Conservation (phyloP, 2,329 filamentous ascomycete species). For the Capronia americana region DNA sequence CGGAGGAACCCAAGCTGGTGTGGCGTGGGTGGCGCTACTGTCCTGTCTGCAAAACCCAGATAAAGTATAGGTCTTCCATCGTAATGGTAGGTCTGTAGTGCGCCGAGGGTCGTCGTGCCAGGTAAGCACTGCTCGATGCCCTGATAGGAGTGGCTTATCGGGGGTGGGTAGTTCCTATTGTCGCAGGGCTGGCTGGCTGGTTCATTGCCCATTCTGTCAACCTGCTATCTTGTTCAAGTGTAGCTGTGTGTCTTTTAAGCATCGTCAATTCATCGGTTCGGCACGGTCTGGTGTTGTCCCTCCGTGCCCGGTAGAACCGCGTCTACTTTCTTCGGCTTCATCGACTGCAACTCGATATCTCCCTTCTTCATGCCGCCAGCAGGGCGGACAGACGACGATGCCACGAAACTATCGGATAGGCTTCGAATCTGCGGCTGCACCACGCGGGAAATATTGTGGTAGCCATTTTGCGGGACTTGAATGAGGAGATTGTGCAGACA, state of each 20-base stretch:
- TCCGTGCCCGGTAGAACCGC: neutral
- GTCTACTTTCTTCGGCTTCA: slow-evolving; percentile 10
- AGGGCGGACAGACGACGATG: slow-evolving; percentile 8
- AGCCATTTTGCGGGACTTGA: slow-evolving; percentile 37
- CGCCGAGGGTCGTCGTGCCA: neutral
- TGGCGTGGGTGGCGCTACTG: neutral
- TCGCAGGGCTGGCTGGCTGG: neutral
- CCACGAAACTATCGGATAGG: slow-evolving; percentile 36
- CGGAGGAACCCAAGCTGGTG: neutral
- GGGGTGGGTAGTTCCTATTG: neutral
- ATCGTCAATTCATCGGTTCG: neutral
- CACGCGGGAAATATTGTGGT: slow-evolving; percentile 40
- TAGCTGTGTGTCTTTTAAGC: neutral
- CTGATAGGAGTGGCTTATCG: neutral
- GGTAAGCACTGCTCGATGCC: neutral
- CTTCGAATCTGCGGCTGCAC: slow-evolving; percentile 39
- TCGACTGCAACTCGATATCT: slow-evolving; percentile 25
- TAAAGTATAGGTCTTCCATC: neutral
- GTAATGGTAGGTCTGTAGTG: neutral
- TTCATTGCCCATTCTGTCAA: neutral
- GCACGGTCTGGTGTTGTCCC: neutral
- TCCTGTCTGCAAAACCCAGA: neutral
- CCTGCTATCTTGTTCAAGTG: neutral
- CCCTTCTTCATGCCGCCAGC: slow-evolving; percentile 11
- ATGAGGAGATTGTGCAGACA: slow-evolving; percentile 38